Evolutionary conservation across 148 eudicot species (phyloP).

Genomic region (Oxyria digyna): DNA sequence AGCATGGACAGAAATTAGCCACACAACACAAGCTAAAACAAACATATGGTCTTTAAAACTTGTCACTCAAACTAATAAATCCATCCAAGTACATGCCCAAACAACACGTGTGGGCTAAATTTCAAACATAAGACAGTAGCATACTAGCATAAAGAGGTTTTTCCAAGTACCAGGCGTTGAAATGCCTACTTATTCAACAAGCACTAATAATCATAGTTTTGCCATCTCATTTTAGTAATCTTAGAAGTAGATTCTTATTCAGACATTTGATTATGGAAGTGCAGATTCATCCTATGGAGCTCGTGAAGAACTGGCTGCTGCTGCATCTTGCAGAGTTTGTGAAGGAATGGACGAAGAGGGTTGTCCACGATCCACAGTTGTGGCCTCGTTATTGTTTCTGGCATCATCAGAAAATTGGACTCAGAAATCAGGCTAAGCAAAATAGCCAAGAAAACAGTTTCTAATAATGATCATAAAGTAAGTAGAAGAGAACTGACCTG

Average conservation of each 20-base stretch:
- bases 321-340: not conserved
- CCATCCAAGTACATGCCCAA: not conserved
- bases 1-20: not conserved
- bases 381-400: not conserved
- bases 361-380: not conserved
- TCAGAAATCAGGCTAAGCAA: no score
- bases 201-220: not conserved
- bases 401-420: no score
- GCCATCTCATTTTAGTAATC: not conserved
- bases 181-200: not conserved
- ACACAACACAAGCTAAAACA: not conserved
- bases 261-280: not conserved
- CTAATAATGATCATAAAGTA: no score
- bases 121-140: not conserved
- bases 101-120: not conserved
- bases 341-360: not conserved
- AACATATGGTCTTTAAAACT: not conserved
- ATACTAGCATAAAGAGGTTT: not conserved
- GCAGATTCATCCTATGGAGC: not conserved
- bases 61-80: not conserved
- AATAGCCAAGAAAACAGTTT: no score
- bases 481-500: no score
- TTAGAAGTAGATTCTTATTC: not conserved
- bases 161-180: not conserved
- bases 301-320: not conserved